phyloP scores from a whole-genome alignment of 306 rosid genomes.

The Pyrus bretschneideri region DNA sequence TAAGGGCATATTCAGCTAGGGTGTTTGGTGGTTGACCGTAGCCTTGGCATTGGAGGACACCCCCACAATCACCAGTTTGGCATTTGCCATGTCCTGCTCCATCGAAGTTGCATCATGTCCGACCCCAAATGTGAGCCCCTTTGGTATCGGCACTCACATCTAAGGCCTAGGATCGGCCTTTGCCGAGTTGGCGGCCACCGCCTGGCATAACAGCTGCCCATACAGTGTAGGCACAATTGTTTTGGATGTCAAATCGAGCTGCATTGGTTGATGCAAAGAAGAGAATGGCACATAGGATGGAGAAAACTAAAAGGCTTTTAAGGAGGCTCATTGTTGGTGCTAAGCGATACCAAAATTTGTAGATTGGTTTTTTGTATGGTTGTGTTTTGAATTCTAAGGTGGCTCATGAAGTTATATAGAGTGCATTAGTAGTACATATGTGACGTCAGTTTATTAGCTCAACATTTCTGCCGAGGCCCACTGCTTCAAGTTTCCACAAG shows the following conservation, averaged over 20 bases:
- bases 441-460: background rate
- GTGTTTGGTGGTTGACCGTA: too few species aligned
- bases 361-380: background rate
- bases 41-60: too few species aligned
- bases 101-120: constrained; percentile 18
- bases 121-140: constrained; percentile 18
- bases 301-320: background rate
- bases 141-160: background rate
- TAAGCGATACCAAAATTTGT: background rate
- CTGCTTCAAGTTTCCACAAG: too few species aligned
- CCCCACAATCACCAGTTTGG: constrained; percentile 17
- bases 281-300: background rate
- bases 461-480: too few species aligned
- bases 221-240: constrained; percentile 11
- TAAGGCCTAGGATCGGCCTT: constrained; percentile 4
- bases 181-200: constrained; percentile 8
- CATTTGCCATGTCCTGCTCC: constrained; percentile 16
- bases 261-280: constrained; percentile 11
- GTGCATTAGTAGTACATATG: background rate
- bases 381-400: background rate
- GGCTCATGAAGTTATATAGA: background rate
- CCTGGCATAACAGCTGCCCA: constrained; percentile 27
- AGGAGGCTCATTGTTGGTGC: background rate
- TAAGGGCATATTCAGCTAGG: too few species aligned
- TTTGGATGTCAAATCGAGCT: constrained; percentile 13